Evolutionary conservation across 139 green algal species (phyloP), one percentile per base, ranked within the genome.

Genomic region (Coelastrella sp.): DNA sequence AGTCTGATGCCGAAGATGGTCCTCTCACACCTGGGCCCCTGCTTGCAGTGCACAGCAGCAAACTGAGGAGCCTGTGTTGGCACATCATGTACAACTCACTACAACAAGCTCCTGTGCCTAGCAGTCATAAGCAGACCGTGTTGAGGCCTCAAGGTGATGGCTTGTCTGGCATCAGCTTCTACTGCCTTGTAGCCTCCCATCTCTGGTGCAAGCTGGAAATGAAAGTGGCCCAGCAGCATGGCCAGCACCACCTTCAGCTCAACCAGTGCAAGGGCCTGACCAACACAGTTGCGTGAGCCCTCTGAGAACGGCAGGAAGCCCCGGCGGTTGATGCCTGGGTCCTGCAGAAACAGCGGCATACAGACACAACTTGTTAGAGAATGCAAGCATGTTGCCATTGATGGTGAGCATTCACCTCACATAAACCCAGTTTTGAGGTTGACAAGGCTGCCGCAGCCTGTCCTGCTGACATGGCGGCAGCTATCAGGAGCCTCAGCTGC

Each of bases 211-310:
- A 94, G 70, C 10, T 61, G 15, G 68, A 90, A 90, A 78, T 22
- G 20, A 68, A 91, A 91, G 66, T 58, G 14, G 58, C 75, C 90
- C 12, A 91, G 80, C 80, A 93, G 80, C 79, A 91, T 12, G 5
- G 92, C 92, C 78, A 94, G 58, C 49, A 74, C 90, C 6, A 83
- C 81, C 57, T 87, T 90, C 15, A 94, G 82, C 87, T 93, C 92
- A 78, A 94, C 74, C 68, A 93, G 24, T 11, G 92, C 92, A 75
- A 94, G 82, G 11, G 85, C 88, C 87, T 90, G 78, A 17, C 87
- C 90, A 22, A 94, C 72, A 85, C 92, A 94, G 92, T 80, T 94
- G 59, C 92, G 89, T 19, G 78, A 63, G 35, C 92, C 92, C 35
- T 91, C 86, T 49, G 85, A 92, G 92, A 93, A 94, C 0, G 92